Conservation (phyloP, 768 basidiomycete species). For the Phylloporus sp. region DNA sequence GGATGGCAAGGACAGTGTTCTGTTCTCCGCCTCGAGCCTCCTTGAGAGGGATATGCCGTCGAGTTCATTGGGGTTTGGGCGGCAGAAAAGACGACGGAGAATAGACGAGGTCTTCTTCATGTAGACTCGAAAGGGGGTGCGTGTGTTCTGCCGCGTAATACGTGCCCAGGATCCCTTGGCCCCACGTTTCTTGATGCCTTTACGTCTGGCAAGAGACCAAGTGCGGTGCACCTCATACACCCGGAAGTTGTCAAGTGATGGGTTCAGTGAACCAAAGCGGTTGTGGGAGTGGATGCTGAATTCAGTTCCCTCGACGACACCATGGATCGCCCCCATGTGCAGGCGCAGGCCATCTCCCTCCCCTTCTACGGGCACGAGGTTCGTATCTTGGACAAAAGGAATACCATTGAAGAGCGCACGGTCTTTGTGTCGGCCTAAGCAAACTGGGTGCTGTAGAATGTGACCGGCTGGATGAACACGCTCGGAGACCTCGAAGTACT, state of each 20-base stretch:
- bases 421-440: constrained; percentile 45
- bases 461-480: constrained; percentile 38
- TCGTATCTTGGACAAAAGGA: constrained; percentile 50
- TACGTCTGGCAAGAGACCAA: constrained; percentile 51
- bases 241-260: constrained; percentile 45
- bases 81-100: constrained; percentile 42
- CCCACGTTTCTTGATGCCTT: constrained; percentile 32
- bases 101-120: constrained; percentile 48
- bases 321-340: constrained; percentile 58
- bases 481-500: constrained; percentile 46
- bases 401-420: constrained; percentile 52
- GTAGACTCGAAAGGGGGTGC: constrained; percentile 50
- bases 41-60: constrained; percentile 33
- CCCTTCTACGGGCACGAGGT: constrained; percentile 43
- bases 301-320: constrained; percentile 60
- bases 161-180: constrained; percentile 51
- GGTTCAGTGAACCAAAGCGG: constrained; percentile 54
- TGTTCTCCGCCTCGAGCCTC: constrained; percentile 43
- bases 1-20: constrained; percentile 27
- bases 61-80: constrained; percentile 28
- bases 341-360: constrained; percentile 44
- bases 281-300: constrained; percentile 63
- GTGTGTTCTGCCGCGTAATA: constrained; percentile 52
- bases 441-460: constrained; percentile 43
- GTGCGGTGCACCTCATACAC: constrained; percentile 54